Conservation (phyloP, 1,284 basidiomycete species). For the Coriolopsis trogii region DNA sequence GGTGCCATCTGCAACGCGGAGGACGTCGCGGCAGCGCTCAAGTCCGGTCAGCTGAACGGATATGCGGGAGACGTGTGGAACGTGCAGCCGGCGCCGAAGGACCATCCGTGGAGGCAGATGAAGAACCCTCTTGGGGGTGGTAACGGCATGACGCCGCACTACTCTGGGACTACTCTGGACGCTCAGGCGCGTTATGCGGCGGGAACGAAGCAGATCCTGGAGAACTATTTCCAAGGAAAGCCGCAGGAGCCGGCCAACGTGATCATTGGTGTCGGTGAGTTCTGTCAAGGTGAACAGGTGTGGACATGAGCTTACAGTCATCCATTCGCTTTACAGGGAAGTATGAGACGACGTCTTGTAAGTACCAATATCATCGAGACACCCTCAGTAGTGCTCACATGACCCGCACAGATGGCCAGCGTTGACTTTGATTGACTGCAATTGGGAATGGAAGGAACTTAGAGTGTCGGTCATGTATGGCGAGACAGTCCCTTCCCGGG, state of each 20-base stretch:
- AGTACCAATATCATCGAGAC: slow-evolving; percentile 4
- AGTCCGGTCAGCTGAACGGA: slow-evolving; percentile 75
- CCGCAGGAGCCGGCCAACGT: slow-evolving; percentile 80
- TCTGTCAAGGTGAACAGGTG: background rate
- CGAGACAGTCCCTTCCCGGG: too few species aligned
- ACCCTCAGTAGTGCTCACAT: background rate
- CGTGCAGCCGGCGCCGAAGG: slow-evolving; percentile 82
- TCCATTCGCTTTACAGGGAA: slow-evolving; percentile 36
- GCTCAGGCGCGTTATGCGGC: slow-evolving; percentile 89
- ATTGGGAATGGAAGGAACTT: too few species aligned
- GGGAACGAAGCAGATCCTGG: slow-evolving; percentile 81
- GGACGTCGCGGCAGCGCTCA: slow-evolving; percentile 78
- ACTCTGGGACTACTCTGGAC: slow-evolving; percentile 89
- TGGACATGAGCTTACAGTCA: background rate
- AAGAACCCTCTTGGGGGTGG: slow-evolving; percentile 81
- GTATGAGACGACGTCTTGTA: slow-evolving; percentile 65
- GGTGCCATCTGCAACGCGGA: slow-evolving; percentile 90
- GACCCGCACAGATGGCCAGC: background rate
- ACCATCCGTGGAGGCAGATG: slow-evolving; percentile 87
- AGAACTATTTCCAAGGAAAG: slow-evolving; percentile 73
- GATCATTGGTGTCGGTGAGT: slow-evolving; percentile 65
- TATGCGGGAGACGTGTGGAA: slow-evolving; percentile 79
- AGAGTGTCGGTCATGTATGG: too few species aligned
- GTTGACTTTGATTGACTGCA: background rate
- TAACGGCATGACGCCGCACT: slow-evolving; percentile 87